A percentile compares a stretch with the other conserved stretches of the same genome.
Evolutionary conservation across 176 grass and related monocot species (phyloP).

Genomic region (Canna indica): DNA sequence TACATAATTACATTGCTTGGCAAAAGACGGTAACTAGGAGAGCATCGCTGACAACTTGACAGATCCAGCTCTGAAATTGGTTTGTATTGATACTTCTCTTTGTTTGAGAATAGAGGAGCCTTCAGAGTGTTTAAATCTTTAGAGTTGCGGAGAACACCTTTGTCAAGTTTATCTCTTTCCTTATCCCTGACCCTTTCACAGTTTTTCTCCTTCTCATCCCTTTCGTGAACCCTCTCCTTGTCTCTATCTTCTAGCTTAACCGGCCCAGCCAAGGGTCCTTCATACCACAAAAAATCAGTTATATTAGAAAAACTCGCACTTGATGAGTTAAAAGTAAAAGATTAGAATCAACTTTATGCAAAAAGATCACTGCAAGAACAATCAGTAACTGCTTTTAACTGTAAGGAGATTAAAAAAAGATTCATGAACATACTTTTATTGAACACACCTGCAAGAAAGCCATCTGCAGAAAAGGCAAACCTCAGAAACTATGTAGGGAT

Average conservation of each 20-base stretch:
- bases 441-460: conserved; percentile 74
- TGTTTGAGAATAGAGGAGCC: conserved; percentile 24
- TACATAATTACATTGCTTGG: conserved; percentile 48
- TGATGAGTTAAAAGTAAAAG: not conserved
- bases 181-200: conserved; percentile 33
- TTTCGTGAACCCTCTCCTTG: conserved; percentile 36
- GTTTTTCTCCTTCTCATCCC: conserved; percentile 48
- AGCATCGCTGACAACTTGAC: conserved; percentile 58
- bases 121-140: too few species aligned
- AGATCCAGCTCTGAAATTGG: conserved; percentile 76
- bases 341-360: too few species aligned
- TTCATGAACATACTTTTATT: conserved; percentile 64
- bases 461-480: conserved; percentile 32
- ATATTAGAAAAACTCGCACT: conserved; percentile 3
- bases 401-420: too few species aligned
- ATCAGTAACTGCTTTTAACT: too few species aligned
- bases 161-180: conserved; percentile 43
- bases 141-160: conserved; percentile 29
- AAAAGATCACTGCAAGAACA: not conserved
- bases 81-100: conserved; percentile 68
- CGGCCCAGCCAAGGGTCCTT: conserved; percentile 31
- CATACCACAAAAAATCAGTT: conserved; percentile 11
- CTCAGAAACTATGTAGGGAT: too few species aligned
- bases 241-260: conserved; percentile 43
- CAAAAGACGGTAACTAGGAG: conserved; percentile 65